Evolutionary conservation across 2,329 filamentous ascomycete genomes (phyloP), one percentile per base, ranked within the genome.

Genomic region (Bisporella sp.): DNA sequence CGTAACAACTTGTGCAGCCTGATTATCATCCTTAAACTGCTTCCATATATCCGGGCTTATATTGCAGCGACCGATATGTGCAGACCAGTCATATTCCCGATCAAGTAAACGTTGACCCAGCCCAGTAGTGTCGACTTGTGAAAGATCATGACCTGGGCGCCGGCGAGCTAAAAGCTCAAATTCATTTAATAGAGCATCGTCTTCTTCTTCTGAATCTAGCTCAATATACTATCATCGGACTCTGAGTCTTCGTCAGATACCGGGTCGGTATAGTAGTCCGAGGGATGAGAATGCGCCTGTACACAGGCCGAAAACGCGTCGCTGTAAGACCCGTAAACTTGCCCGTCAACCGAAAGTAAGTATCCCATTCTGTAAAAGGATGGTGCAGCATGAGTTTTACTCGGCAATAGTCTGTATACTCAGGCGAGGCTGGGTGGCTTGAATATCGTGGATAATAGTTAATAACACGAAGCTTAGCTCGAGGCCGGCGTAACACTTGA

Each of bases 1-100:
- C 6, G 45, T 44, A 29, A 51, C 46, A 6, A 39, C 33, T 21
- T 48, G 49, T 37, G 4, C 39, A n/a, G 49, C 40, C 13, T 30
- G 46, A 28, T 48, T 48, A 32, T 52, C 45, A 33, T 37, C 51
- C 43, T 53, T 45, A 5, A 53, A 32, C 37, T 43, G 47, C n/a
- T 45, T 35, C 49, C 35, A 51, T 30, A 48, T 32, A 8, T 39
- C 41, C 5, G 39, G 40, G 4, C 8, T 1, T 11, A 39, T n/a
- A 32, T 41, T 41, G 31, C 42, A 33, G 1, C 33, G 40, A 5
- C 43, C 29, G 41, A 50, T 13, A 44, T 53, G 47, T 30, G 31
- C 21, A 32, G 51, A 50, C 51, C 46, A 53, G 40, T 53, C 47
- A 45, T 46, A 50, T 11, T 12, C 3, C 5, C 45, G 43, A 37